Evolutionary conservation across 2,329 filamentous ascomycete genomes (phyloP).

Genomic region (Fusarium temperatum): DNA sequence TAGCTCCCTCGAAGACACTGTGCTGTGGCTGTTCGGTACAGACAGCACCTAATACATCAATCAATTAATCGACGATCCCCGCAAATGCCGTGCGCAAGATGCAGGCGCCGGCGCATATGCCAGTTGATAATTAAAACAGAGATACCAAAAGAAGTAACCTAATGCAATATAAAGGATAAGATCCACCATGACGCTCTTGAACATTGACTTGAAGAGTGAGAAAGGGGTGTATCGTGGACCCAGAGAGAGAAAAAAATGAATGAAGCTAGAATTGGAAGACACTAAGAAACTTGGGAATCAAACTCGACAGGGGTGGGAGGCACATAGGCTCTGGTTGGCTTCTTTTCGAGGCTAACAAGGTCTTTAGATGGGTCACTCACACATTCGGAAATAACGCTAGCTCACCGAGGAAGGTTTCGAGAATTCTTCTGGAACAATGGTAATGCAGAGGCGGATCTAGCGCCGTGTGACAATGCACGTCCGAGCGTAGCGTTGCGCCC

Average conservation of each 20-base stretch:
- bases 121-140: conserved; percentile 22
- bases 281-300: conserved; percentile 23
- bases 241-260: not conserved
- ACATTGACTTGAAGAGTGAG: not conserved
- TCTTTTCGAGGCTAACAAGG: conserved; percentile 28
- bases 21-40: not conserved
- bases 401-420: conserved; percentile 48
- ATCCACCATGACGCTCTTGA: conserved; percentile 33
- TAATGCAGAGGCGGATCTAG: conserved; percentile 31
- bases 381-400: conserved; percentile 44
- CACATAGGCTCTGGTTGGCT: conserved; percentile 41
- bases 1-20: not conserved
- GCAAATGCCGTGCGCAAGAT: conserved; percentile 5
- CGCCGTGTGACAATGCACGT: conserved; percentile 26
- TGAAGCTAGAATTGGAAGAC: conserved; percentile 12
- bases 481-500: conserved; percentile 35
- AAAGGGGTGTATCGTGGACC: conserved; percentile 21
- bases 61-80: not conserved
- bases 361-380: conserved; percentile 36
- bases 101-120: conserved; percentile 22
- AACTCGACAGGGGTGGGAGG: conserved; percentile 1
- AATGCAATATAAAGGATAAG: not conserved
- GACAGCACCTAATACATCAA: not conserved
- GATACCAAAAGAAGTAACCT: not conserved
- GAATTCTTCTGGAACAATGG: conserved; percentile 46